Evolutionary conservation across 768 basidiomycete genomes (phyloP).

Genomic region (Lentinula sp.): DNA sequence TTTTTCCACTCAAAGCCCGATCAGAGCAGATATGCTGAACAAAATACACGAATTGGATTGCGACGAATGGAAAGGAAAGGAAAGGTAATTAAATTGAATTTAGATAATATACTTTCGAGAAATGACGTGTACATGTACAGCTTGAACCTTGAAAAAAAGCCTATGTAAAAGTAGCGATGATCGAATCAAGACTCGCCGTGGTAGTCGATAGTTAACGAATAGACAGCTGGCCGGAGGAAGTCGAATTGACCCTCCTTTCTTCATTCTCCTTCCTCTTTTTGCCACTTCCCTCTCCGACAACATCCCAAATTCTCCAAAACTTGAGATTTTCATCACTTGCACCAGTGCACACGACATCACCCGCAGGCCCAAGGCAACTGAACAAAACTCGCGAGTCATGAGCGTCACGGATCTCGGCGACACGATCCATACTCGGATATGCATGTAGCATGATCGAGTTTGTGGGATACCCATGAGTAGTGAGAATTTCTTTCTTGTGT

Average conservation of each 20-base stretch:
- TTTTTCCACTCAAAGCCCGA: too few relatives aligned
- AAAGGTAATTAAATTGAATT: too few relatives aligned
- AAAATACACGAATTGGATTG: too few relatives aligned
- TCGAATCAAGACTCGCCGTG: background rate
- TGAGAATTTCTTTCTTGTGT: conserved; percentile 83
- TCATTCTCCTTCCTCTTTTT: conserved; percentile 40
- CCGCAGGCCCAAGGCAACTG: conserved; percentile 79
- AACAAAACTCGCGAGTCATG: conserved; percentile 90
- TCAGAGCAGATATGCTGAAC: too few relatives aligned
- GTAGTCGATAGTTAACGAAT: conserved; percentile 22
- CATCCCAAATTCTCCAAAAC: conserved; percentile 89
- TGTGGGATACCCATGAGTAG: conserved; percentile 92
- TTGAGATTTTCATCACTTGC: conserved; percentile 96
- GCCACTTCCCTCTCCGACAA: conserved; percentile 31
- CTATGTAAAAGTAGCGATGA: too few relatives aligned
- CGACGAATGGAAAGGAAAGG: too few relatives aligned
- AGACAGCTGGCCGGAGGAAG: conserved; percentile 42
- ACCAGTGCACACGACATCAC: conserved; percentile 88
- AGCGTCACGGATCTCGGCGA: conserved; percentile 83
- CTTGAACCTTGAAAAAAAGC: too few relatives aligned
- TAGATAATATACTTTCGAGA: too few relatives aligned
- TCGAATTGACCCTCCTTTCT: conserved; percentile 38
- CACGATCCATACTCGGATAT: conserved; percentile 80
- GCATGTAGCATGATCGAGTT: conserved; percentile 77
- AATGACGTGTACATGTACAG: background rate